phyloP scores from a whole-genome alignment of 441 rosid species.

The Kokia cookei region DNA sequence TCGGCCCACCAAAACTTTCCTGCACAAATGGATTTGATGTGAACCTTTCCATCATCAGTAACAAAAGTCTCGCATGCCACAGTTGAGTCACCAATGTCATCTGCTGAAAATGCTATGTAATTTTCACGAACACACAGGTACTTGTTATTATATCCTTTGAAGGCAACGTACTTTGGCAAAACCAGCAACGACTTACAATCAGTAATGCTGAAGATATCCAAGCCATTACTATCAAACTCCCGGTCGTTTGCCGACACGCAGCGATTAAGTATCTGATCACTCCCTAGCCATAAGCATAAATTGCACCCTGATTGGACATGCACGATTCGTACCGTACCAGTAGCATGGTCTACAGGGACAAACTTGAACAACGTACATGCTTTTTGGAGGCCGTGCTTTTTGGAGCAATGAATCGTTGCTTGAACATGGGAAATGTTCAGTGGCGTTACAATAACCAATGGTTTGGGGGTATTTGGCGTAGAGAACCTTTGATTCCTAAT shows the following conservation, averaged over 20 bases:
- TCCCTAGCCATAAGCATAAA: neutral
- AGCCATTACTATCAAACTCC: too few relatives aligned
- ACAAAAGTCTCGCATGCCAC: neutral
- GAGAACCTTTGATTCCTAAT: conserved; percentile 28
- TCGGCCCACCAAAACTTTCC: neutral
- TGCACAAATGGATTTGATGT: too few relatives aligned
- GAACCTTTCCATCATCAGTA: neutral
- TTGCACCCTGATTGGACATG: neutral
- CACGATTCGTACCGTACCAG: neutral
- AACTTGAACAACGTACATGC: neutral
- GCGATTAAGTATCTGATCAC: neutral
- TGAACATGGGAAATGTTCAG: conserved; percentile 33
- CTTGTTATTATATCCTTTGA: too few relatives aligned
- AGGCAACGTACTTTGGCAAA: too few relatives aligned
- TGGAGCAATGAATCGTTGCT: conserved; percentile 32
- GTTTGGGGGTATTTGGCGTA: conserved; percentile 27
- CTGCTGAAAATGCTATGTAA: too few relatives aligned
- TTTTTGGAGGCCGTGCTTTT: conserved; percentile 12
- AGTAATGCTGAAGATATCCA: too few relatives aligned
- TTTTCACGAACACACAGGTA: too few relatives aligned
- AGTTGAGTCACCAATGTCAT: neutral
- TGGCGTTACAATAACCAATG: conserved; percentile 35
- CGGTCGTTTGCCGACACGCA: too few relatives aligned
- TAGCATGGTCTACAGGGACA: neutral
- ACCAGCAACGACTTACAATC: too few relatives aligned